phyloP scores from a whole-genome alignment of 163 green algal species.

The Coccomyxa subellipsoidea region DNA sequence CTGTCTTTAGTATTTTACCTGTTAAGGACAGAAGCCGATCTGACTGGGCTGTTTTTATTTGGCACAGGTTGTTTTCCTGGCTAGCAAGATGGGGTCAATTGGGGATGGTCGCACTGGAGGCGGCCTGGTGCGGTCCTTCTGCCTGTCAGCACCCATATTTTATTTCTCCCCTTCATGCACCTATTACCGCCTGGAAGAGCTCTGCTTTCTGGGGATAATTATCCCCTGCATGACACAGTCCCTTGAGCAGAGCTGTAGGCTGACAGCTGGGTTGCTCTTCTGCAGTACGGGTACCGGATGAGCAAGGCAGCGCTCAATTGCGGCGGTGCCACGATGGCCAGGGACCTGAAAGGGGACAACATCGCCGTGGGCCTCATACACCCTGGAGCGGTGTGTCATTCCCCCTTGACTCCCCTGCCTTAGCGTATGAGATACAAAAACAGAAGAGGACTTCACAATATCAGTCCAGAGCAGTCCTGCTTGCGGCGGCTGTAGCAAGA shows the following conservation, averaged over 20 bases:
- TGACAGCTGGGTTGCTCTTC: neutral
- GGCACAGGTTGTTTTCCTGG: constrained; percentile 20
- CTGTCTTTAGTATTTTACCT: neutral
- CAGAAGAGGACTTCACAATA: too few species aligned
- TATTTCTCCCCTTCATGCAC: too few species aligned
- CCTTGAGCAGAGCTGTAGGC: too few species aligned
- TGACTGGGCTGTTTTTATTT: too few species aligned
- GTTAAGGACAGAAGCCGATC: too few species aligned
- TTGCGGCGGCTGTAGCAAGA: too few species aligned
- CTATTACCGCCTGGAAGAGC: neutral
- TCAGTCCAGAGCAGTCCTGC: too few species aligned
- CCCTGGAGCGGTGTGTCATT: constrained; percentile 17
- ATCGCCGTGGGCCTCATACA: constrained; percentile 23
- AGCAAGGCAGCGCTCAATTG: constrained; percentile 20
- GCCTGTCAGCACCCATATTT: too few species aligned
- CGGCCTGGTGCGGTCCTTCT: constrained; percentile 10
- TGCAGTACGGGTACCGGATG: constrained; percentile 36
- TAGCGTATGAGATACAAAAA: too few species aligned
- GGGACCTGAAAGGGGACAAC: constrained; percentile 13
- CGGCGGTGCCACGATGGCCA: constrained; percentile 21
- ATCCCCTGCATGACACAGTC: too few species aligned
- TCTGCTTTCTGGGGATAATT: too few species aligned
- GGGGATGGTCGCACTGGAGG: constrained; percentile 18
- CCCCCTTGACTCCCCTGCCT: neutral
- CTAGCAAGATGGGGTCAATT: constrained; percentile 30